phyloP scores from a whole-genome alignment of 2,329 filamentous ascomycete species.

The Onygena corvina region DNA sequence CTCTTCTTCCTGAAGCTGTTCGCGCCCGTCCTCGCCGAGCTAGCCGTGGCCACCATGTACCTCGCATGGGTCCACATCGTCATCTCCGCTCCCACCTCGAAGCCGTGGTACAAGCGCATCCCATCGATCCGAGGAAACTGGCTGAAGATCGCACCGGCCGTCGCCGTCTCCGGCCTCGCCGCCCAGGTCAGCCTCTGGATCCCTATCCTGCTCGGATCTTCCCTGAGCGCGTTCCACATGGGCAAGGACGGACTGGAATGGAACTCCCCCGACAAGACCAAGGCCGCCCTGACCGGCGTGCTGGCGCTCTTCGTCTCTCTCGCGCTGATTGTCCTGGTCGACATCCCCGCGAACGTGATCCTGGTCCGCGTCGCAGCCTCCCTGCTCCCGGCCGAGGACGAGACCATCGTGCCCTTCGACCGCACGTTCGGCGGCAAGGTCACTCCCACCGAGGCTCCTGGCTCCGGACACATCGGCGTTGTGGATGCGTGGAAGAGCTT shows the following conservation, averaged over 20 bases:
- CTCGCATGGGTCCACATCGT: conserved; percentile 78
- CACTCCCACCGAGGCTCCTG: conserved; percentile 60
- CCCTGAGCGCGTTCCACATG: conserved; percentile 38
- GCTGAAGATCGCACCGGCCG: conserved; percentile 58
- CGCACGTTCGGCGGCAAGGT: conserved; percentile 69
- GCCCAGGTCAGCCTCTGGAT: conserved; percentile 40
- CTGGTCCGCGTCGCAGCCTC: conserved; percentile 77
- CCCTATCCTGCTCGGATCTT: conserved; percentile 32
- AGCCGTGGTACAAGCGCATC: conserved; percentile 57
- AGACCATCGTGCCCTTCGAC: conserved; percentile 83
- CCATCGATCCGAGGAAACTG: conserved; percentile 50
- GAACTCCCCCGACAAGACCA: conserved; percentile 23
- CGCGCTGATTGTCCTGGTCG: conserved; percentile 47
- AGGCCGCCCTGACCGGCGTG: conserved; percentile 28
- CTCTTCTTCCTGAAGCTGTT: conserved; percentile 37
- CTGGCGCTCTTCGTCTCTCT: conserved; percentile 13
- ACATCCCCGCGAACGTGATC: conserved; percentile 64
- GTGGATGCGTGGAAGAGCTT: conserved; percentile 71
- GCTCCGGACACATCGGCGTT: conserved; percentile 58
- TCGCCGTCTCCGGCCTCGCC: conserved; percentile 49
- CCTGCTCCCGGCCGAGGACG: conserved; percentile 66
- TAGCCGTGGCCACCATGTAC: conserved; percentile 55
- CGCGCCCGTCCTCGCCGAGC: conserved; percentile 44
- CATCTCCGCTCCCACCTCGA: conserved; percentile 56
- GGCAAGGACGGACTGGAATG: conserved; percentile 20